Evolutionary conservation across 176 grass and related monocot species (phyloP).

Genomic region (Musa acuminata): DNA sequence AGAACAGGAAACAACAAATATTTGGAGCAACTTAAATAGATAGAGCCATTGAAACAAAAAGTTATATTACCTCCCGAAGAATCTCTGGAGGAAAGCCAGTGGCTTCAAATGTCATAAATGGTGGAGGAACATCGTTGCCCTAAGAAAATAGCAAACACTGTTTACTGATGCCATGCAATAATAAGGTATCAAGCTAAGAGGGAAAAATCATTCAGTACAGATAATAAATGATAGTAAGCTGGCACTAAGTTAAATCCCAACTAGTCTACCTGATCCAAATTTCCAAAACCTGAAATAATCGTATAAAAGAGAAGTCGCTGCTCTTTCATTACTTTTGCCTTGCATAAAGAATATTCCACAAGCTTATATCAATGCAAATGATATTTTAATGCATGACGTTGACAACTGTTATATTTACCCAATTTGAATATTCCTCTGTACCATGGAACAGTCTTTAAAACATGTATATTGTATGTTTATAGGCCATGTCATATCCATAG

Average conservation of each 20-base stretch:
- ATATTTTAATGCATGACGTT: neutral
- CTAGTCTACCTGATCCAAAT: neutral
- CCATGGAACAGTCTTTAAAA: neutral
- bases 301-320: too few species aligned
- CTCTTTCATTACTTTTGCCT: neutral
- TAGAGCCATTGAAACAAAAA: conserved; percentile 15
- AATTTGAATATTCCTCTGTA: neutral
- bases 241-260: neutral
- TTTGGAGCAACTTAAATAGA: conserved; percentile 1
- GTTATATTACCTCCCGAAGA: conserved; percentile 66
- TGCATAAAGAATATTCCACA: neutral
- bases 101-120: conserved; percentile 98
- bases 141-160: conserved; percentile 6
- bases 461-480: neutral
- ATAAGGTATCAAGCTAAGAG: conserved; percentile 22
- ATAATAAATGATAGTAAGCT: conserved; percentile 20
- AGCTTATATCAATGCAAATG: neutral
- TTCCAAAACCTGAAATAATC: neutral
- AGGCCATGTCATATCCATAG: neutral
- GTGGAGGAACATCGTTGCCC: conserved; percentile 87
- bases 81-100: conserved; percentile 96
- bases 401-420: too few species aligned
- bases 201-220: conserved; percentile 23
- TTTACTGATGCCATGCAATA: neutral
- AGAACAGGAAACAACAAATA: neutral